phyloP scores from a whole-genome alignment of 1,284 basidiomycete species.

The Cryptococcus sp. region DNA sequence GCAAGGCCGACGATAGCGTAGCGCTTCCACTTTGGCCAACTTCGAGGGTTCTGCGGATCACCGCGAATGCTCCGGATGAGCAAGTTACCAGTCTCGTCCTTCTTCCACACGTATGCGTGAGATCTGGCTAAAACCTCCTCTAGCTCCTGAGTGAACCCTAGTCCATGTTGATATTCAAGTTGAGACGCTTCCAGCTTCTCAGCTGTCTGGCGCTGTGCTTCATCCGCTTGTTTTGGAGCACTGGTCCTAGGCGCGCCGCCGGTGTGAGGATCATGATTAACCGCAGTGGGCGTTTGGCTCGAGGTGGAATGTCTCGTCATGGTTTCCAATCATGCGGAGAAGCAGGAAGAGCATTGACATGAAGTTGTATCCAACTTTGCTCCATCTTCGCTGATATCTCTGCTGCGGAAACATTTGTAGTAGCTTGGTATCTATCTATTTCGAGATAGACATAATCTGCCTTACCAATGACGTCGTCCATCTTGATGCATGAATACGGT shows the following conservation, averaged over 20 bases:
- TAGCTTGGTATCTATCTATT: too few species aligned
- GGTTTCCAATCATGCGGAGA: not conserved
- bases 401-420: too few species aligned
- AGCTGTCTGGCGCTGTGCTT: not conserved
- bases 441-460: too few species aligned
- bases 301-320: not conserved
- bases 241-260: not conserved
- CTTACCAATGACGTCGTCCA: too few species aligned
- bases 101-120: slow-evolving; percentile 19
- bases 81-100: slow-evolving; percentile 27
- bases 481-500: too few species aligned
- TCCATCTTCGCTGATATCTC: too few species aligned
- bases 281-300: not conserved
- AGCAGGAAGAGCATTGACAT: too few species aligned
- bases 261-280: not conserved
- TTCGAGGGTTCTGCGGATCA: slow-evolving; percentile 26
- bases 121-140: slow-evolving; percentile 10
- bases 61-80: slow-evolving; percentile 20
- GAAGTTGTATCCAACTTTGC: too few species aligned
- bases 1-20: slow-evolving; percentile 32
- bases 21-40: slow-evolving; percentile 36
- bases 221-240: not conserved
- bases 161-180: slow-evolving; percentile 1
- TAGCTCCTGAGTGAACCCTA: slow-evolving; percentile 10
- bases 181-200: not conserved